Conservation (phyloP, 2,329 filamentous ascomycete genomes). For the Botryotinia narcissicola region DNA sequence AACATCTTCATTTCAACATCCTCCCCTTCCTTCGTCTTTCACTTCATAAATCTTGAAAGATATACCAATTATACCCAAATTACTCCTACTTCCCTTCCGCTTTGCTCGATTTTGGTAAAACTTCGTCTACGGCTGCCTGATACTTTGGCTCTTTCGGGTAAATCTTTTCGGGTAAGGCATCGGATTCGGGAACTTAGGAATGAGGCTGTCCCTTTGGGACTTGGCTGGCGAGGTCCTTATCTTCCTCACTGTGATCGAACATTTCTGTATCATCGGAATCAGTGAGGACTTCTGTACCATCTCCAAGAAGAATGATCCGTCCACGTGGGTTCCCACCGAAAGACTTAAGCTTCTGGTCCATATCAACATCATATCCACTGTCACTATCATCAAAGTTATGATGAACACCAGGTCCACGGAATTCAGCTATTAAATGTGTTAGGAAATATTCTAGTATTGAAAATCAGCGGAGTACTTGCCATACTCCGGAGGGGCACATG, state of each 20-base stretch:
- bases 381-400: slow-evolving; percentile 81
- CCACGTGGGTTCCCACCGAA: slow-evolving; percentile 72
- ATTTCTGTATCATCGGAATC: slow-evolving; percentile 89
- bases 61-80: neutral
- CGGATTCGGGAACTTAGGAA: slow-evolving; percentile 14
- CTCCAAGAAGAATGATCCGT: slow-evolving; percentile 90
- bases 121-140: slow-evolving; percentile 27
- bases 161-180: slow-evolving; percentile 24
- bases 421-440: slow-evolving; percentile 62
- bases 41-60: slow-evolving; percentile 6
- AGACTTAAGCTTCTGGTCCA: slow-evolving; percentile 60
- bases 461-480: slow-evolving; percentile 55
- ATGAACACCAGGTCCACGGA: slow-evolving; percentile 78
- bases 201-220: slow-evolving; percentile 60
- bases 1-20: slow-evolving; percentile 17
- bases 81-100: slow-evolving; percentile 16
- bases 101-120: slow-evolving; percentile 14
- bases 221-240: slow-evolving; percentile 82
- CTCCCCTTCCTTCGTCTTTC: slow-evolving; percentile 16
- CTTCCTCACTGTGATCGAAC: slow-evolving; percentile 85
- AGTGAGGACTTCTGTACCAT: slow-evolving; percentile 88
- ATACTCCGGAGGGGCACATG: slow-evolving; percentile 98
- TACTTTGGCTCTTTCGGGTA: slow-evolving; percentile 29
- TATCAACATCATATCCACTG: slow-evolving; percentile 72
- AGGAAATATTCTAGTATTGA: slow-evolving; percentile 27